A percentile compares a stretch with the other conserved stretches of the same genome.
Evolutionary conservation across 768 basidiomycete genomes (phyloP).

Genomic region (Pleurotus djamor): DNA sequence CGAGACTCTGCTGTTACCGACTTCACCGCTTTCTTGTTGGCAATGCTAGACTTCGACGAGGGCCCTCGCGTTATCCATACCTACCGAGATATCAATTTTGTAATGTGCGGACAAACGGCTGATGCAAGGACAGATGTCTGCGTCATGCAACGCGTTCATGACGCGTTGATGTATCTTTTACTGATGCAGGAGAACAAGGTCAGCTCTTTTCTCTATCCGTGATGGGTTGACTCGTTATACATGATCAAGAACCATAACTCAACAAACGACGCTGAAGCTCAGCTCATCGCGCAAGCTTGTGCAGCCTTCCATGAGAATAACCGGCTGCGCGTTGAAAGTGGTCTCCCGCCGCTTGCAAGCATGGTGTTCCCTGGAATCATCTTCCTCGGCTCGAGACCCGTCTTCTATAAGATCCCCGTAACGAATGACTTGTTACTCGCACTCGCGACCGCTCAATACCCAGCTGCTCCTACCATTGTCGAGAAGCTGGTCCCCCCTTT

Average conservation of each 20-base stretch:
- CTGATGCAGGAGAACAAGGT: slow-evolving; percentile 21
- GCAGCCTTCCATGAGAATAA: slow-evolving; percentile 17
- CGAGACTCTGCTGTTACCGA: slow-evolving; percentile 25
- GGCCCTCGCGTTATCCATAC: slow-evolving; percentile 12
- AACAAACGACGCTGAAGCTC: slow-evolving; percentile 12
- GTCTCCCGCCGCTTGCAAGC: slow-evolving; percentile 2
- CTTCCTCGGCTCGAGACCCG: slow-evolving; percentile 7
- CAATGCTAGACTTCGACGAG: slow-evolving; percentile 13
- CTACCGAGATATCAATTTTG: slow-evolving; percentile 19
- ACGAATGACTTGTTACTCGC: slow-evolving; percentile 2
- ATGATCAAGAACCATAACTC: slow-evolving; percentile 1
- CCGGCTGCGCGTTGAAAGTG: not conserved
- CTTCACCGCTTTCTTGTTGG: slow-evolving; percentile 24
- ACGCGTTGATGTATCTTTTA: slow-evolving; percentile 11
- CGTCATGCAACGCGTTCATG: slow-evolving; percentile 16
- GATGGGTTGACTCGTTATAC: not conserved
- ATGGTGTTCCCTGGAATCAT: slow-evolving; percentile 10
- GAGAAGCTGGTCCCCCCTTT: slow-evolving; percentile 5
- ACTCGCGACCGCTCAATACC: slow-evolving; percentile 8
- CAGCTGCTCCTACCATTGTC: slow-evolving; percentile 3
- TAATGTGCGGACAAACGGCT: slow-evolving; percentile 22
- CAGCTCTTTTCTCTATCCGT: not conserved
- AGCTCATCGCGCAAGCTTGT: slow-evolving; percentile 19
- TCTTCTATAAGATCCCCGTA: slow-evolving; percentile 8
- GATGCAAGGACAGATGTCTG: slow-evolving; percentile 27